Percentiles rank a stretch among this genome's conserved stretches.
Evolutionary conservation across 2,329 filamentous ascomycete genomes (phyloP).

Genomic region (Calcarisporium arbuscula): DNA sequence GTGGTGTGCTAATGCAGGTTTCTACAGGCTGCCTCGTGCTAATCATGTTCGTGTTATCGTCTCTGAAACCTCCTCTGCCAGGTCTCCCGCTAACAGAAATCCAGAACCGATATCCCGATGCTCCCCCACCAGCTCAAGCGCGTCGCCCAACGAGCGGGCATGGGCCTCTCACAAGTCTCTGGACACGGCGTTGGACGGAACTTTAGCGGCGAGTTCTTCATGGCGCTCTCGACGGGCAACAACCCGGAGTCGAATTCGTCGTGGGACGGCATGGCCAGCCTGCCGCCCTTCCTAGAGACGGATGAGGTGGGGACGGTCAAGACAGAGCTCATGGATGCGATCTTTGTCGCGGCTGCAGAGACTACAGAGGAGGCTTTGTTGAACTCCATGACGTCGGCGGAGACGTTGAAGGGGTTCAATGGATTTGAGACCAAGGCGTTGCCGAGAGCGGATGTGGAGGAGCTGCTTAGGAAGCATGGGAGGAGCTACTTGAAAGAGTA

Average conservation of each 20-base stretch:
- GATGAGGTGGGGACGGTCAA: too few species aligned
- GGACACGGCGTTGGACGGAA: constrained; percentile 57
- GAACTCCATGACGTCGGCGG: constrained; percentile 56
- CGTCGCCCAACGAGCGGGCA: constrained; percentile 53
- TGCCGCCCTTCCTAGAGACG: constrained; percentile 33
- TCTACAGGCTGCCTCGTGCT: too few species aligned
- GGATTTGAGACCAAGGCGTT: too few species aligned
- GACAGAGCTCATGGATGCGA: too few species aligned
- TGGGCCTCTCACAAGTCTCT: constrained; percentile 55
- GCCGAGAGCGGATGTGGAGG: too few species aligned
- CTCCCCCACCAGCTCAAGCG: constrained; percentile 30
- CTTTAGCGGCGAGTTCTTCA: constrained; percentile 59
- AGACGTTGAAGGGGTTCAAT: constrained; percentile 48
- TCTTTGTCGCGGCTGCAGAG: constrained; percentile 57
- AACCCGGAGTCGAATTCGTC: constrained; percentile 26
- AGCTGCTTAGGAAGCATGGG: too few species aligned
- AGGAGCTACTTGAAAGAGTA: too few species aligned
- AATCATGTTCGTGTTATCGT: too few species aligned
- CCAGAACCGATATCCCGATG: constrained; percentile 25
- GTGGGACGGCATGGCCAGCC: neutral
- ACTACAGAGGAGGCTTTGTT: constrained; percentile 60
- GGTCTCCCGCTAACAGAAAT: constrained; percentile 20
- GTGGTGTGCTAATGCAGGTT: too few species aligned
- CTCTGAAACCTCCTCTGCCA: constrained; percentile 2
- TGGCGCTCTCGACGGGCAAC: constrained; percentile 60